These are phyloP conservation scores for Penicillium oxalicum DNA, from an alignment of 2,329 filamentous ascomycete genomes.

Conservation along the genomic window DNA sequence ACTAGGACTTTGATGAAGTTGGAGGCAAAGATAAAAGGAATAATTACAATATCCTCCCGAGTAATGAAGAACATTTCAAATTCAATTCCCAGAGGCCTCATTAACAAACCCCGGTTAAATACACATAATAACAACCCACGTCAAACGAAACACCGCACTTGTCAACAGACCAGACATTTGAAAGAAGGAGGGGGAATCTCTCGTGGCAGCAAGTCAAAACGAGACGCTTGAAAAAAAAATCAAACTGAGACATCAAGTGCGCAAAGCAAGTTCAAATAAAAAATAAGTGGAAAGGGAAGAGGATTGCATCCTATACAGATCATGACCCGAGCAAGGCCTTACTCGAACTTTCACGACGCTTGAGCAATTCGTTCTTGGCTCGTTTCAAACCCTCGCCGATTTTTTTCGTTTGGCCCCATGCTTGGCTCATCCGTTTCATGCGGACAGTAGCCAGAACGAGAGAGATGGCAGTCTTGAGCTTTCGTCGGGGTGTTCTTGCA, in stretches of 20 bases:
- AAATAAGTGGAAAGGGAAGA: constrained; percentile 16
- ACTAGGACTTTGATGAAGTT: no score
- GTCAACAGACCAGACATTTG: constrained; percentile 16
- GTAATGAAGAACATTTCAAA: no score
- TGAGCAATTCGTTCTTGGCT: constrained; percentile 38
- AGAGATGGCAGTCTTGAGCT: constrained; percentile 39
- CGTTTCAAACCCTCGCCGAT: constrained; percentile 40
- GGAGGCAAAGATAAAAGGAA: no score
- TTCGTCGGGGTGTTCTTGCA: constrained; percentile 34
- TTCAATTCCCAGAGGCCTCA: no score
- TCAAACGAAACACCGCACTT: constrained; percentile 6
- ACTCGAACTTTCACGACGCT: constrained; percentile 29
- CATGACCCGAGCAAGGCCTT: constrained; percentile 17
- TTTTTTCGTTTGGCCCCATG: constrained; percentile 41
- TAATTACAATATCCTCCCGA: no score
- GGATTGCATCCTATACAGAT: constrained; percentile 15
- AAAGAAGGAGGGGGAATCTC: constrained; percentile 15
- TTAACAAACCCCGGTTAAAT: constrained; percentile 3
- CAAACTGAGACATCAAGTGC: not conserved
- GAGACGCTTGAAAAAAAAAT: constrained; percentile 17
- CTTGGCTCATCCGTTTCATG: constrained; percentile 41
- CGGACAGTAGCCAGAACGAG: constrained; percentile 41
- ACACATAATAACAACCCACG: constrained; percentile 1
- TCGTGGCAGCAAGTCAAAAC: constrained; percentile 15
- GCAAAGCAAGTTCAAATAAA: constrained; percentile 13